Percentiles rank a stretch among this genome's conserved stretches.
Evolutionary conservation across 768 basidiomycete genomes (phyloP).

Genomic region (Hericium rajendrae): DNA sequence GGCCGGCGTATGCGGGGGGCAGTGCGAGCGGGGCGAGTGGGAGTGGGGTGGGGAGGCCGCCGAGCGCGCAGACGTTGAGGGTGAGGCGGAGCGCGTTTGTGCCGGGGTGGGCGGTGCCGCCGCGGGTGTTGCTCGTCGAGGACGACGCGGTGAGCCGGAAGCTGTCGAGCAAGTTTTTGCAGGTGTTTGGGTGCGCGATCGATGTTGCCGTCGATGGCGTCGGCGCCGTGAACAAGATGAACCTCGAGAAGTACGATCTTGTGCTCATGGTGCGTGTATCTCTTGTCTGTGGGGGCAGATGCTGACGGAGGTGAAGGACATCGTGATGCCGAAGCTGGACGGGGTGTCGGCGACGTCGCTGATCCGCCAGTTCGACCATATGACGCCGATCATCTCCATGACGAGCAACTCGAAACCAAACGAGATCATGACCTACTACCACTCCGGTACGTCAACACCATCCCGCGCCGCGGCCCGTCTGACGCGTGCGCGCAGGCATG

Average conservation of each 20-base stretch:
- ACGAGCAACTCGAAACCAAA: conserved; percentile 90
- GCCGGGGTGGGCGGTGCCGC: conserved; percentile 86
- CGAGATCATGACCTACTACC: conserved; percentile 87
- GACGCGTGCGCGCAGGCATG: conserved; percentile 35
- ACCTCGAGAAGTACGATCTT: conserved; percentile 89
- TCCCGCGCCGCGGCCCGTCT: too few relatives aligned
- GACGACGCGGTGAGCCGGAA: conserved; percentile 89
- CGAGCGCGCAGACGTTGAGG: conserved; percentile 39
- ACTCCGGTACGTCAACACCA: conserved; percentile 37
- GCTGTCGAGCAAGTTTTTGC: conserved; percentile 85
- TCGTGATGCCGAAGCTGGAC: conserved; percentile 87
- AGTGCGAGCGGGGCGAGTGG: conserved; percentile 11
- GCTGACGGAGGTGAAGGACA: conserved; percentile 48
- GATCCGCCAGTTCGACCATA: conserved; percentile 90
- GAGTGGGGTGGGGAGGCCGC: conserved; percentile 10
- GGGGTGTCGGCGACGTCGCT: conserved; percentile 87
- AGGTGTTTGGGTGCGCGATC: conserved; percentile 90
- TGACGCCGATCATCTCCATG: conserved; percentile 98
- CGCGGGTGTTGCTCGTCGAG: conserved; percentile 86
- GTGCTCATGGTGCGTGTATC: conserved; percentile 73
- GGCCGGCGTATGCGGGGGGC: conserved; percentile 10
- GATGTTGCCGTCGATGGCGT: conserved; percentile 93
- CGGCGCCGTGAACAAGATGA: conserved; percentile 92
- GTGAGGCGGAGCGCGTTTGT: conserved; percentile 74
- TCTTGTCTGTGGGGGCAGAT: conserved; percentile 1